Percentiles rank a stretch among this genome's conserved stretches.
phyloP scores from a whole-genome alignment of 768 basidiomycete genomes.

The Galerina marginata region DNA sequence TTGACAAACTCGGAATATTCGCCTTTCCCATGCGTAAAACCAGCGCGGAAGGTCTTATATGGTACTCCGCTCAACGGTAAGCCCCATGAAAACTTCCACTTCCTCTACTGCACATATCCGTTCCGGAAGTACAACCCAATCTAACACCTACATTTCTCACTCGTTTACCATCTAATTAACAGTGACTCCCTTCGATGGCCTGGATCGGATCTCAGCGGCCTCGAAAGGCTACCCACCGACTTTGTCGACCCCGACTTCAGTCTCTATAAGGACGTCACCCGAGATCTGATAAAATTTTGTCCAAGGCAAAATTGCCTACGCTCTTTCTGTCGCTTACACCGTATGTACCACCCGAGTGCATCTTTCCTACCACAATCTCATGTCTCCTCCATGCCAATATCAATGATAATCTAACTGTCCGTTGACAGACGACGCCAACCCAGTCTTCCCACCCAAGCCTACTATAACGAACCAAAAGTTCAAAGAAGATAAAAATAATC shows the following conservation, averaged over 20 bases:
- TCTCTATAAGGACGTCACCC: constrained; percentile 36
- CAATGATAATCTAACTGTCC: not conserved
- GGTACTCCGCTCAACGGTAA: constrained; percentile 49
- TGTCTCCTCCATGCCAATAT: not conserved
- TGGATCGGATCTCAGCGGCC: constrained; percentile 21
- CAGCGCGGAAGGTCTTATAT: constrained; percentile 44
- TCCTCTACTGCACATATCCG: not conserved
- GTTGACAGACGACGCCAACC: not conserved
- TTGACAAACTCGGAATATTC: constrained; percentile 39
- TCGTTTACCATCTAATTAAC: constrained; percentile 24
- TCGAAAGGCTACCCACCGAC: constrained; percentile 5
- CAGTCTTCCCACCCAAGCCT: constrained; percentile 5
- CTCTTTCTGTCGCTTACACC: constrained; percentile 45
- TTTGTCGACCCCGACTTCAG: constrained; percentile 28
- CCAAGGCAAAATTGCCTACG: constrained; percentile 50
- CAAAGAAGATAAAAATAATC: not conserved
- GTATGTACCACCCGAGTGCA: constrained; percentile 13
- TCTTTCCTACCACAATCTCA: too few relatives aligned
- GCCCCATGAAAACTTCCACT: not conserved
- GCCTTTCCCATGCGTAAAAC: constrained; percentile 27
- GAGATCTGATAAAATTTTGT: constrained; percentile 45
- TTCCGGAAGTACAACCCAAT: too few relatives aligned
- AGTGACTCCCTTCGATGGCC: constrained; percentile 45
- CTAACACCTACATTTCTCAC: too few relatives aligned
- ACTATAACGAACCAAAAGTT: constrained; percentile 9